Base-by-base conservation (phyloP, 306 rosid species). In the Fragaria vesca region DNA sequence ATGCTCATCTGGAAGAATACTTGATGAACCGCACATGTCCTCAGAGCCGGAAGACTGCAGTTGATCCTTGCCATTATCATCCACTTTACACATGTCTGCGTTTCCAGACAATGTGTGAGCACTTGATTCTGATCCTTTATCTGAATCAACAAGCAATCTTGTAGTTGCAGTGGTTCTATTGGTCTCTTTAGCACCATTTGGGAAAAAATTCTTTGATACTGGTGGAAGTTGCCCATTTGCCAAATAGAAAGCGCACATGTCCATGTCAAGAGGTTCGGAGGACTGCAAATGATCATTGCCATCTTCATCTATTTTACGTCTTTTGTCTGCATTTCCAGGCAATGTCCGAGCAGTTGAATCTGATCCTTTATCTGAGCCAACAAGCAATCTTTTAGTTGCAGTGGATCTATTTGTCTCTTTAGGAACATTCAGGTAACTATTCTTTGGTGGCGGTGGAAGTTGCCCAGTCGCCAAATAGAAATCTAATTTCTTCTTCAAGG, bases 151-250 rank as follows among this genome's bases (percentile, higher is more conserved):
- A 75, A 47, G 81, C 46, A 88, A 20, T 48, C 79, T 83, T 85
- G 85, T 87, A 47, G 81, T 70, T 74, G 90, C 85, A 75, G 83
- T 76, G 58, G 71, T 77, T 79, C 79, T 90, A 82, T 69, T 82
- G 52, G 87, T 46, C 74, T 93, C 96, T 85, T 83, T 90, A 51
- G 83, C 88, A 78, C 89, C 79, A 88, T 77, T 82, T 78, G 85
- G 93, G 51, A 85, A 74, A 76, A 69, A 81, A 69, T 46, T 87
- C 83, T 93, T 93, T 10, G 88, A 83, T 77, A 85, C 76, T 73
- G 97, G 96, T 18, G 98, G 99, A 89, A 95, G 97, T 74, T 85
- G 89, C 77, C 99, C 99, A 8, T 96, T 93, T 43, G 90, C 88
- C 47, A 66, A 36, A 66, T 66, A 66, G 70, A 66, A 66, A 36